Conservation (phyloP, 345 rosid species). For the Noccaea caerulescens region DNA sequence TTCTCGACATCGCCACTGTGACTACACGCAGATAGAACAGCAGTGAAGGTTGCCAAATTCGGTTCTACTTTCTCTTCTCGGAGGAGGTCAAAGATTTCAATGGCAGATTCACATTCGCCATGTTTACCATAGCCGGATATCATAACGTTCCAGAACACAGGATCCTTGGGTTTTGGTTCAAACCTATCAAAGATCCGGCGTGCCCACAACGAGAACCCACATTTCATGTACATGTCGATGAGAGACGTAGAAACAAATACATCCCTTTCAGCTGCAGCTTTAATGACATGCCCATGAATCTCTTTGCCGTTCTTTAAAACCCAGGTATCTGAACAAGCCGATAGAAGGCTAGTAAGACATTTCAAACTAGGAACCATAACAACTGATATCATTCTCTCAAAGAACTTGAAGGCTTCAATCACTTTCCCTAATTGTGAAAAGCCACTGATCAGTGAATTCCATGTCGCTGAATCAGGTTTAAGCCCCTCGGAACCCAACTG, state of each 20-base stretch:
- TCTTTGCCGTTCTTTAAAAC: conserved; percentile 58
- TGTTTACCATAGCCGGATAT: conserved; percentile 75
- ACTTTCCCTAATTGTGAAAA: conserved; percentile 59
- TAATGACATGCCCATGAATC: conserved; percentile 59
- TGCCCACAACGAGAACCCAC: conserved; percentile 53
- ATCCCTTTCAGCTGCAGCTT: conserved; percentile 46
- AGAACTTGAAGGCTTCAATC: conserved; percentile 54
- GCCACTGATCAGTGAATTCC: conserved; percentile 73
- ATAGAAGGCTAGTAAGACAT: conserved; percentile 62
- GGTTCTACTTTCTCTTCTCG: conserved; percentile 52
- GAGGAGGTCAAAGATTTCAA: conserved; percentile 57
- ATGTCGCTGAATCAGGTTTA: conserved; percentile 67
- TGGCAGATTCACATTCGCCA: conserved; percentile 57
- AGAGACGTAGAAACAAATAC: conserved; percentile 57
- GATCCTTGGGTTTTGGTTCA: conserved; percentile 57
- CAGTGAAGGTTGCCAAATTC: conserved; percentile 56
- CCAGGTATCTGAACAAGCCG: conserved; percentile 61
- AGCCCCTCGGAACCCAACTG: conserved; percentile 51
- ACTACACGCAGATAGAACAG: conserved; percentile 56
- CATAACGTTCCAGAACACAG: conserved; percentile 76
- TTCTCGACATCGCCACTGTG: conserved; percentile 60
- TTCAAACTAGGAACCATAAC: conserved; percentile 53
- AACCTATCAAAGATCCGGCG: conserved; percentile 52
- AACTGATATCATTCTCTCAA: conserved; percentile 56
- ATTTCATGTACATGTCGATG: conserved; percentile 67